Evolutionary conservation across 495 filamentous ascomycete genomes (phyloP), one percentile per base, ranked within the genome.

Genomic region (Aspergillus ellipticus): DNA sequence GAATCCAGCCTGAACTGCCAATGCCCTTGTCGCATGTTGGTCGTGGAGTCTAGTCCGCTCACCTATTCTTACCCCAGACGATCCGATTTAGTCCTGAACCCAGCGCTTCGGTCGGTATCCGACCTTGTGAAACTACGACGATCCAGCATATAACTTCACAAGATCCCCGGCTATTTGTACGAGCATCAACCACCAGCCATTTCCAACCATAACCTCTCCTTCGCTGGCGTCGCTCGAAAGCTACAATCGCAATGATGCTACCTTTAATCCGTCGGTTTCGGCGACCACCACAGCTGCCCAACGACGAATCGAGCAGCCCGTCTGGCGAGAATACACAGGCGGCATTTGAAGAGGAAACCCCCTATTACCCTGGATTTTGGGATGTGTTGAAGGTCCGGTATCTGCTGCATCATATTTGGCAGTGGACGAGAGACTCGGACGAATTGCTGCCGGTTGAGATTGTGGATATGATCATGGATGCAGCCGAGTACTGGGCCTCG

Each of bases 401-500:
- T 58, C 19, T 74, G 1, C 56, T 78, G n/a, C 66, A 65, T 22
- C 67, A 48, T 29, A 48, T 48, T 6, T 48, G 45, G 45, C 24
- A 48, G 20, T 48, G 65, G 61, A 76, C 80, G 57, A 59, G 81
- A 29, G 64, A 73, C 41, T 53, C 62, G 24, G 26, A 35, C 7
- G 63, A 74, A 31, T 55, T 63, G 1, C 66, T 89, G 0, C 88
- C 88, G 0, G 56, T 70, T 2, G 88, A 91, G 55, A 61, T 91
- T 19, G 63, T 89, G n/a, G 85, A 90, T 66, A 66, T 73, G 49
- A 82, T 91, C 31, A 61, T 89, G 50, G 87, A 89, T 61, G 66
- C 71, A 37, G 87, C 86, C 19, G 87, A 89, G 66, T 90, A 90
- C 62, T 91, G 88, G 88, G 79, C 81, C 0, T 74, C 73, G 6